phyloP scores from a whole-genome alignment of 805 yeast genomes.

The Lipomyces yamadae region DNA sequence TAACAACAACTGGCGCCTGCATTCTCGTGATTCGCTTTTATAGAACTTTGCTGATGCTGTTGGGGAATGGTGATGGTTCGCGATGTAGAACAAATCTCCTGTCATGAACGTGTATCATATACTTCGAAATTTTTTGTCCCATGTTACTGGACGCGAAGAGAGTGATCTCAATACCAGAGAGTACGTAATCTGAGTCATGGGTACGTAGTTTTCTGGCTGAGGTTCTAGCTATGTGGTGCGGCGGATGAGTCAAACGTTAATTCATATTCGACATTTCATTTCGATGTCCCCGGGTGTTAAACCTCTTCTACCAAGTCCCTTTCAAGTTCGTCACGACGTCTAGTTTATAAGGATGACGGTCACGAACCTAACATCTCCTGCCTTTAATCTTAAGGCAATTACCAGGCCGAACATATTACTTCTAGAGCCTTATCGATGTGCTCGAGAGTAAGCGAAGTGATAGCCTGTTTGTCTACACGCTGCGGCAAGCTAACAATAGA shows the following conservation, averaged over 20 bases:
- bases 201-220: conserved; percentile 1
- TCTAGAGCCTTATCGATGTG: conserved; percentile 93
- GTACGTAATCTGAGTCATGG: background rate
- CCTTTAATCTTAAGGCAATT: conserved; percentile 49
- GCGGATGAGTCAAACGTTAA: background rate
- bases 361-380: conserved; percentile 28
- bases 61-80: background rate
- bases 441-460: conserved; percentile 66
- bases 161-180: too few relatives aligned
- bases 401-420: conserved; percentile 84
- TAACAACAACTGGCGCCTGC: conserved; percentile 85
- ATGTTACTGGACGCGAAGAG: too few relatives aligned
- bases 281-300: background rate
- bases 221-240: background rate
- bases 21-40: conserved; percentile 44
- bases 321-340: background rate
- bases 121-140: conserved; percentile 14
- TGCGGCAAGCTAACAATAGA: background rate
- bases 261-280: background rate
- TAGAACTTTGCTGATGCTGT: background rate
- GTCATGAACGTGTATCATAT: background rate
- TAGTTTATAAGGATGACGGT: conserved; percentile 26
- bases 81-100: background rate
- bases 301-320: background rate
- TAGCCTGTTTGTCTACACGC: background rate